A percentile compares a stretch with the other conserved stretches of the same genome.
Conservation (phyloP, 306 rosid genomes). For the Medicago truncatula region MtrunA17r5.0-ANR NC_053044.1:18499501-18500000, state of each 20-base stretch:
- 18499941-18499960: not conserved
- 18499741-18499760: conserved; percentile 22
- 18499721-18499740: conserved; percentile 3
- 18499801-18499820: not conserved
- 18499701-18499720: conserved; percentile 25
- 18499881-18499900: not conserved
- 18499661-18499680: conserved; percentile 1
- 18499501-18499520: conserved; percentile 43
- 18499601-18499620: conserved; percentile 28
- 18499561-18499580: conserved; percentile 57
- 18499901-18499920: conserved; percentile 25
- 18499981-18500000: not conserved
- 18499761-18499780: not conserved
- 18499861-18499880: conserved; percentile 7
- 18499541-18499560: conserved; percentile 50
- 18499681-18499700: conserved; percentile 32
- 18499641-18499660: not conserved
- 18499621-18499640: conserved; percentile 24
- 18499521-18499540: conserved; percentile 49
- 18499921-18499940: conserved; percentile 33
- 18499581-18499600: conserved; percentile 72
- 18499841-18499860: not conserved
- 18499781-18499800: not conserved
- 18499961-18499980: not conserved
- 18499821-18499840: not conserved